Percentiles rank a stretch among this genome's conserved stretches.
These are phyloP conservation scores for Sugiyamaella boreocaroliniensis DNA, from an alignment of 805 yeast genomes.

Conservation along the genomic window DNA sequence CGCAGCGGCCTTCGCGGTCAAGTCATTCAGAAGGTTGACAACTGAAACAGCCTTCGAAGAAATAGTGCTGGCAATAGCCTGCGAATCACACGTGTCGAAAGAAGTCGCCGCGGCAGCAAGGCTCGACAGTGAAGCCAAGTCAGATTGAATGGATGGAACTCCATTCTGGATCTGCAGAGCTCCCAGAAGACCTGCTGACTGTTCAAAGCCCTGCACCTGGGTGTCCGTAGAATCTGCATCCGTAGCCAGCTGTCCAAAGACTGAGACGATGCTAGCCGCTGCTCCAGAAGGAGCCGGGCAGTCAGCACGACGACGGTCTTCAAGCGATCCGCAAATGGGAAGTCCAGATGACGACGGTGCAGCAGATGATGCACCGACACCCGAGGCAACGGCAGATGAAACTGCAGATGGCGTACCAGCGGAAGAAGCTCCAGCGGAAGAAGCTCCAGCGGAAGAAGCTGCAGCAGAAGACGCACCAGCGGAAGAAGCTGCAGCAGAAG, in stretches of 20 bases:
- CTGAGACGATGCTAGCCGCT: constrained; percentile 6
- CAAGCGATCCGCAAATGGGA: not conserved
- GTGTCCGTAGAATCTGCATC: constrained; percentile 9
- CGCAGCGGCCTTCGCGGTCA: constrained; percentile 21
- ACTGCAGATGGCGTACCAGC: no score
- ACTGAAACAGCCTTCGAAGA: constrained; percentile 14
- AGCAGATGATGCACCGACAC: not conserved
- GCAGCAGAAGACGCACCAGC: no score
- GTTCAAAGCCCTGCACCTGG: constrained; percentile 4
- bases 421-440: not conserved
- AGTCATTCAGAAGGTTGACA: constrained; percentile 12
- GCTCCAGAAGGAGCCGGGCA: constrained; percentile 2
- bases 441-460: not conserved
- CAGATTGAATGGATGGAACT: constrained; percentile 16
- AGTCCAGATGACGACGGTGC: constrained; percentile 11
- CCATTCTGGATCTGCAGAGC: constrained; percentile 26
- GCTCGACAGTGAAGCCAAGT: constrained; percentile 11
- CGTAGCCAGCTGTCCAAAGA: constrained; percentile 5
- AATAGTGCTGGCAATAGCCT: constrained; percentile 10
- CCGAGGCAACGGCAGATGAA: no score
- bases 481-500: no score
- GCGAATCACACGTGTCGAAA: not conserved
- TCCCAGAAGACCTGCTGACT: constrained; percentile 21
- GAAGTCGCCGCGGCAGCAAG: constrained; percentile 8
- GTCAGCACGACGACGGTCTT: not conserved